Percentiles rank a stretch among this genome's conserved stretches.
Evolutionary conservation across 192 early-diverging fungal species (phyloP).

Genomic region (Cetraspora pellucida): DNA sequence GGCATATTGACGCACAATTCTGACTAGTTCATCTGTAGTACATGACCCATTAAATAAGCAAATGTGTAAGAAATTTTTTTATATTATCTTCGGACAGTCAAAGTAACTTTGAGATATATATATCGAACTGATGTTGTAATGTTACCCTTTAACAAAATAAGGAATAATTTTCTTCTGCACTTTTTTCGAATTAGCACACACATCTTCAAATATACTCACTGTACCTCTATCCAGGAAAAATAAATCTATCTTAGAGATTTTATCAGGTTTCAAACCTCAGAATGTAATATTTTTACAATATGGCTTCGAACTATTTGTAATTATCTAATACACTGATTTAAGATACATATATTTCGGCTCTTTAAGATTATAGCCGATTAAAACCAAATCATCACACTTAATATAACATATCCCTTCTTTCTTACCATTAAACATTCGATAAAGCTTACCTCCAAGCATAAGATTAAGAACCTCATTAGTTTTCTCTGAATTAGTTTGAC

Average conservation of each 20-base stretch:
- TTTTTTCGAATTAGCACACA: neutral
- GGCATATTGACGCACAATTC: conserved; percentile 1
- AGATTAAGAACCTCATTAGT: too few species aligned
- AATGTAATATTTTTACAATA: conserved; percentile 1
- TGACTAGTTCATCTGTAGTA: conserved; percentile 3
- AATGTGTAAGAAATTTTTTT: too few species aligned
- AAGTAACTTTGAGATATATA: conserved; percentile 2
- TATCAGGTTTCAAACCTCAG: conserved; percentile 3
- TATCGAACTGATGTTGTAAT: neutral
- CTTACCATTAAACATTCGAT: too few species aligned
- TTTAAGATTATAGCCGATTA: neutral
- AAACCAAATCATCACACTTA: neutral
- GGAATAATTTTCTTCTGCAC: neutral
- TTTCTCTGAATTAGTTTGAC: too few species aligned
- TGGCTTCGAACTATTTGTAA: conserved; percentile 2
- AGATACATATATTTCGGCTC: conserved; percentile 7
- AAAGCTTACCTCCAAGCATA: too few species aligned
- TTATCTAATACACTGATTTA: conserved; percentile 10
- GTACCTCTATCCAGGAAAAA: neutral
- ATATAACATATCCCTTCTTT: too few species aligned
- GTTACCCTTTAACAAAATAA: neutral
- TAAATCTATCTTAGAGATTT: conserved; percentile 11
- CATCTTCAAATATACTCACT: neutral
- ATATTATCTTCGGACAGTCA: conserved; percentile 3
- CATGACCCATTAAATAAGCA: too few species aligned